Evolutionary conservation across 129 eudicot species (phyloP).

Genomic region (Lonicera japonica): DNA sequence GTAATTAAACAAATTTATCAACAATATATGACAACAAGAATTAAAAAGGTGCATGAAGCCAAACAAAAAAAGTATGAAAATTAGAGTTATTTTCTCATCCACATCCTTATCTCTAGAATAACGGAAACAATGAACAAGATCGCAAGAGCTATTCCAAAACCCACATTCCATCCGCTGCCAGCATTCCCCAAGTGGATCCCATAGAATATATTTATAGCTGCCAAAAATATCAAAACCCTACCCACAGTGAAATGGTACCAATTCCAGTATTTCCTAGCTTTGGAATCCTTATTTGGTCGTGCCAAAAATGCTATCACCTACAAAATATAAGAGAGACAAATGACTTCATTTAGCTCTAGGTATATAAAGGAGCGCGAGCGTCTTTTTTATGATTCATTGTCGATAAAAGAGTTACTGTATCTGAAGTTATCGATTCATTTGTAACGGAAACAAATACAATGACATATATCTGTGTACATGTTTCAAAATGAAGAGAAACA

Average conservation of each 20-base stretch:
- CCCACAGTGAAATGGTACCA: conserved; percentile 83
- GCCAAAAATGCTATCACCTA: conserved; percentile 57
- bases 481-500: too few species aligned
- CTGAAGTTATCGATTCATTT: too few species aligned
- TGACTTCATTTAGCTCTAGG: too few species aligned
- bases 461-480: too few species aligned
- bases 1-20: too few species aligned
- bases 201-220: conserved; percentile 61
- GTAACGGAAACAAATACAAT: too few species aligned
- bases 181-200: conserved; percentile 61
- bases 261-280: conserved; percentile 70
- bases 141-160: conserved; percentile 44
- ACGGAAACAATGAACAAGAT: conserved; percentile 37
- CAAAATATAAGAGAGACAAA: conserved; percentile 8
- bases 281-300: conserved; percentile 57
- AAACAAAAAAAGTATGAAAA: neutral
- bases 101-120: conserved; percentile 48
- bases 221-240: conserved; percentile 49
- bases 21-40: too few species aligned
- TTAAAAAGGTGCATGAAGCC: too few species aligned
- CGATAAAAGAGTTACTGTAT: too few species aligned
- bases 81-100: conserved; percentile 17
- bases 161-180: conserved; percentile 57
- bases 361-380: too few species aligned
- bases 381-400: too few species aligned